Conservation (phyloP, 169 alveolate genomes). For the Cryptosporidium ubiquitum region DNA sequence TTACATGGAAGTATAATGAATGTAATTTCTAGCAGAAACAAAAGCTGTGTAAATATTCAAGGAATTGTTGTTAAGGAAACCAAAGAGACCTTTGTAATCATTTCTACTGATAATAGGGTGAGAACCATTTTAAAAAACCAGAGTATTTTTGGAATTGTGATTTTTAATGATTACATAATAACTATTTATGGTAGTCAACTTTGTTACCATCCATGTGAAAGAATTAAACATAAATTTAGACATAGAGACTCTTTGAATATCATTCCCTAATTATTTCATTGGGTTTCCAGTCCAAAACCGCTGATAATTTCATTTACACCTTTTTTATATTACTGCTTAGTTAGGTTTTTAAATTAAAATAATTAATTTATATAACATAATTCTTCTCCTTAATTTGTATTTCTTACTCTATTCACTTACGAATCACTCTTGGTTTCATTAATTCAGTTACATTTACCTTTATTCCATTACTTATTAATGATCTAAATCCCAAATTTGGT, state of each 20-base stretch:
- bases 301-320: not conserved
- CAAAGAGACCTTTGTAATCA: conserved; percentile 58
- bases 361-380: not conserved
- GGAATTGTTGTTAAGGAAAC: conserved; percentile 68
- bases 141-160: conserved; percentile 13
- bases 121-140: conserved; percentile 29
- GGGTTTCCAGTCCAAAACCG: no score
- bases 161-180: conserved; percentile 6
- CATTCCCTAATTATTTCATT: not conserved
- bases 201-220: conserved; percentile 65
- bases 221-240: conserved; percentile 65
- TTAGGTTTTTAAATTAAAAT: not conserved
- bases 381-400: not conserved
- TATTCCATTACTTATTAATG: conserved; percentile 49
- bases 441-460: conserved; percentile 42
- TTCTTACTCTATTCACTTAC: not conserved
- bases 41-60: conserved; percentile 30
- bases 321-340: not conserved
- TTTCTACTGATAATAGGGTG: conserved; percentile 43
- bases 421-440: conserved; percentile 43
- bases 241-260: conserved; percentile 36
- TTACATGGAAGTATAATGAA: conserved; percentile 39
- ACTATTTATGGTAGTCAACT: conserved; percentile 50
- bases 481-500: conserved; percentile 54
- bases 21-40: conserved; percentile 47